Evolutionary conservation across 352 stramenopile species (phyloP).

Genomic region (Pythium rishiriense): DNA sequence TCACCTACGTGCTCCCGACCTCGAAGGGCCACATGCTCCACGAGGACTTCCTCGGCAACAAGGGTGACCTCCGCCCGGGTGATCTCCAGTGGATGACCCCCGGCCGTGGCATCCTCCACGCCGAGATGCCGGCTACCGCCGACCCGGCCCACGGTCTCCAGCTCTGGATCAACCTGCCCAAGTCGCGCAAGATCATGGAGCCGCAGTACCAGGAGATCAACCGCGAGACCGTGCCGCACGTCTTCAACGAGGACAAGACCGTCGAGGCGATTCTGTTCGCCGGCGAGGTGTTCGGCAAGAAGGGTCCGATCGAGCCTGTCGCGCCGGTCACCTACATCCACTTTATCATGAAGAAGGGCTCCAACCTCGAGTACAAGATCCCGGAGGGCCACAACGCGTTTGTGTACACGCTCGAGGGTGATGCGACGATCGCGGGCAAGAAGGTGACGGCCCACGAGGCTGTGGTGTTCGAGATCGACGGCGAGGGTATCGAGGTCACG

Average conservation of each 20-base stretch:
- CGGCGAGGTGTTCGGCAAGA: slow-evolving; percentile 35
- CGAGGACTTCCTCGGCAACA: slow-evolving; percentile 64
- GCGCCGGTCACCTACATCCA: slow-evolving; percentile 40
- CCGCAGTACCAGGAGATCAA: slow-evolving; percentile 43
- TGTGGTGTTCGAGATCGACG: slow-evolving; percentile 47
- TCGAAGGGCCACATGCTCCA: slow-evolving; percentile 74
- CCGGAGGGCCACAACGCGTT: slow-evolving; percentile 36
- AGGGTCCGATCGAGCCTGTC: slow-evolving; percentile 31
- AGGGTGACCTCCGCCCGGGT: slow-evolving; percentile 35
- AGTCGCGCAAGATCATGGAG: slow-evolving; percentile 35
- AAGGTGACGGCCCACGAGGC: slow-evolving; percentile 42
- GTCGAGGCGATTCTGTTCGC: slow-evolving; percentile 40
- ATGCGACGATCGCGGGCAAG: slow-evolving; percentile 8
- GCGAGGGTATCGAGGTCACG: slow-evolving; percentile 50
- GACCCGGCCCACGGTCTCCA: slow-evolving; percentile 33
- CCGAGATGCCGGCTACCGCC: slow-evolving; percentile 31
- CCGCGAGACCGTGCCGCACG: slow-evolving; percentile 28
- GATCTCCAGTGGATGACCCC: slow-evolving; percentile 48
- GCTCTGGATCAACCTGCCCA: slow-evolving; percentile 44
- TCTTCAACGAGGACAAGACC: slow-evolving; percentile 27
- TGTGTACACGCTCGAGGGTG: slow-evolving; percentile 23
- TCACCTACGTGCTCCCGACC: slow-evolving; percentile 76
- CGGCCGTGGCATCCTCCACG: slow-evolving; percentile 36
- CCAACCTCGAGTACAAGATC: slow-evolving; percentile 31
- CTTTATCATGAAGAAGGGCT: slow-evolving; percentile 30